These are phyloP conservation scores for Lentithecium fluviatile DNA, from an alignment of 495 filamentous ascomycete species.

Conservation along the genomic window DNA sequence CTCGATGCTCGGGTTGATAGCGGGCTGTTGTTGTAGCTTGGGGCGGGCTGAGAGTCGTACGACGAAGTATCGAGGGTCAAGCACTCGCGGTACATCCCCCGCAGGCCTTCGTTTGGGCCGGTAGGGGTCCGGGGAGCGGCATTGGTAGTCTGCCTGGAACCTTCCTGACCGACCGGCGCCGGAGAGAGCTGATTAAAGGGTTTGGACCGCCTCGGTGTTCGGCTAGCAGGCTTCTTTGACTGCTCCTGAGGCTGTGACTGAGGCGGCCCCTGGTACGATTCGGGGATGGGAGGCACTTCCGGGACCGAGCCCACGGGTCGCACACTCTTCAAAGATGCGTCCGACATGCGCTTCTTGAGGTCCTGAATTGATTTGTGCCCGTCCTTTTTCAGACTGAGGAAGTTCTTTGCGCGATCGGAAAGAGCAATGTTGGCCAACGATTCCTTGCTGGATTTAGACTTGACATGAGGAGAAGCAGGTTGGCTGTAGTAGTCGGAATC, in stretches of 20 bases:
- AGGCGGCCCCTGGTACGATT: not conserved
- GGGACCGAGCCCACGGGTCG: conserved; percentile 3
- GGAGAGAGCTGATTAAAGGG: conserved; percentile 1
- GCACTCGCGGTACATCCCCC: too few relatives aligned
- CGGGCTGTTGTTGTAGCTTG: not conserved
- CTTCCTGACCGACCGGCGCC: not conserved
- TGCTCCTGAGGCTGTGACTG: not conserved
- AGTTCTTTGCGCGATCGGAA: conserved; percentile 16
- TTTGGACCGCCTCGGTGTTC: not conserved
- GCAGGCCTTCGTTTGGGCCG: too few relatives aligned
- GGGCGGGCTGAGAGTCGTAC: not conserved
- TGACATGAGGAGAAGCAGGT: conserved; percentile 28
- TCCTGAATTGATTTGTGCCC: conserved; percentile 12
- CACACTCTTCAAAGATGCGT: conserved; percentile 15
- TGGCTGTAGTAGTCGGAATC: conserved; percentile 37
- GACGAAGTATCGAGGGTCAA: too few relatives aligned
- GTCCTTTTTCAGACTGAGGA: conserved; percentile 9
- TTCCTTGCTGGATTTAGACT: conserved; percentile 18
- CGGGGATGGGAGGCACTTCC: conserved; percentile 13
- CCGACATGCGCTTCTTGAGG: conserved; percentile 29
- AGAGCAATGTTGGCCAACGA: not conserved
- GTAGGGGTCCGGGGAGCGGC: not conserved
- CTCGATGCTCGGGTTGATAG: not conserved
- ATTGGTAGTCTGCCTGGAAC: not conserved
- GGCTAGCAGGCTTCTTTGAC: too few relatives aligned